Evolutionary conservation across 228 moss, liverwort and hornwort species (phyloP), one percentile per base, ranked within the genome.

Genomic region (Sphagnum fallax): DNA sequence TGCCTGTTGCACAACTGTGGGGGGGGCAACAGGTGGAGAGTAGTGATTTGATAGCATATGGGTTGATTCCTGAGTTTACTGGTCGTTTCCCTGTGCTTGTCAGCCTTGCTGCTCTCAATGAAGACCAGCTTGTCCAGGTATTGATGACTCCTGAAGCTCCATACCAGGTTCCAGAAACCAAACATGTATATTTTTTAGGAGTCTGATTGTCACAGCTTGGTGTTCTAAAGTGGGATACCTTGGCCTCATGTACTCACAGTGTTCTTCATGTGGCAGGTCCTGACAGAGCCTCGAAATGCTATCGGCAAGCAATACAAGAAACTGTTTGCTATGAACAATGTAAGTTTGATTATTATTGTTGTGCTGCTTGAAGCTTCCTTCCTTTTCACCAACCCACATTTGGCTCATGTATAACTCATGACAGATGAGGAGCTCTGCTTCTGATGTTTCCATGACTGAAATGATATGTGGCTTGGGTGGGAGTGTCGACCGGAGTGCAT

Each of bases 231-330:
- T 32, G 2, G 32, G 32, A 3, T 32, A 32, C 32, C 32, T 32
- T 32, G 32, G 32, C 32, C 32, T 32, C 32, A 32, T 32, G 32
- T 32, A 32, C 32, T 32, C 32, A 32, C 32, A 32, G 32, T 32
- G 32, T 32, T 32, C 32, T 32, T 32, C 32, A 32, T 48, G 8
- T 76, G 47, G 64, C 87, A 97, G 96, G 93, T 93, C 73, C 90
- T 97, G 50, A 97, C 93, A 69, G 91, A 97, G 69, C 96, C 96
- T 59, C 89, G 88, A 52, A 97, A 97, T 70, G 93, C 96, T 74
- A 89, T 97, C 73, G 91, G 93, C 66, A 97, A 97, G 81, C 96
- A 97, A 75, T 93, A 97, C 83, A 97, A 97, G 80, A 97, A 97
- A 79, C 90, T 97, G 96, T 90, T 97, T 64, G 86, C 96, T 47